Conservation (phyloP, 208 protist genomes). For the Leishmania mexicana region DNA sequence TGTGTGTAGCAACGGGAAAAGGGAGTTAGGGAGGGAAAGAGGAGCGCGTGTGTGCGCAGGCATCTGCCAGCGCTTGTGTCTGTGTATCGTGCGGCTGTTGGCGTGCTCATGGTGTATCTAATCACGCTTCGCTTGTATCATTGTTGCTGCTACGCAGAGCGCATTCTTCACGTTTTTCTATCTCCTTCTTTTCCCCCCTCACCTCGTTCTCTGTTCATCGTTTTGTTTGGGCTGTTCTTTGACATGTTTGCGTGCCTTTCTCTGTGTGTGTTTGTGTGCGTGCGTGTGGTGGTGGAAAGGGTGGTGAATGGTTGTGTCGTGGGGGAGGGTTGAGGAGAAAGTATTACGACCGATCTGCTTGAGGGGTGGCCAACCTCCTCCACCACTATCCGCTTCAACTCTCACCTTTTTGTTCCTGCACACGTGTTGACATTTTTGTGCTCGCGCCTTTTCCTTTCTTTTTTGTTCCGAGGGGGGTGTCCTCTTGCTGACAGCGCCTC, state of each 20-base stretch:
- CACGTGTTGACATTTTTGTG: not conserved
- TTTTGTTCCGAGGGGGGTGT: not conserved
- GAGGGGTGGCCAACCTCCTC: not conserved
- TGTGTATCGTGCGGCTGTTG: not conserved
- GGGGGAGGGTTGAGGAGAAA: not conserved
- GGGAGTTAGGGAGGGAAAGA: not conserved
- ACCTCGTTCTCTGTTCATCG: not conserved
- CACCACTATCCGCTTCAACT: not conserved
- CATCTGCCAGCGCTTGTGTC: not conserved
- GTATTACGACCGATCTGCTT: not conserved
- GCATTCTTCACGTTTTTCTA: not conserved
- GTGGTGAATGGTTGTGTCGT: not conserved
- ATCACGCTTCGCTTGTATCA: not conserved
- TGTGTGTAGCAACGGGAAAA: not conserved
- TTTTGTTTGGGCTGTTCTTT: not conserved
- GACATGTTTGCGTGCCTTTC: too few species aligned
- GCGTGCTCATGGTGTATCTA: not conserved
- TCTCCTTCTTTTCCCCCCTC: not conserved
- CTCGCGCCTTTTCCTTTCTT: not conserved
- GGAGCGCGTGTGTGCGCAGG: not conserved
- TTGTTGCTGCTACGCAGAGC: not conserved
- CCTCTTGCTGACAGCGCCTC: not conserved
- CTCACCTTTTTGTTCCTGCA: not conserved
- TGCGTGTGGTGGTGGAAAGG: not conserved
- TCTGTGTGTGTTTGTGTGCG: too few species aligned